Percentiles rank a stretch among this genome's conserved stretches.
Evolutionary conservation across 305 asterid genomes (phyloP).

Genomic region (Fraxinus latifolia): DNA sequence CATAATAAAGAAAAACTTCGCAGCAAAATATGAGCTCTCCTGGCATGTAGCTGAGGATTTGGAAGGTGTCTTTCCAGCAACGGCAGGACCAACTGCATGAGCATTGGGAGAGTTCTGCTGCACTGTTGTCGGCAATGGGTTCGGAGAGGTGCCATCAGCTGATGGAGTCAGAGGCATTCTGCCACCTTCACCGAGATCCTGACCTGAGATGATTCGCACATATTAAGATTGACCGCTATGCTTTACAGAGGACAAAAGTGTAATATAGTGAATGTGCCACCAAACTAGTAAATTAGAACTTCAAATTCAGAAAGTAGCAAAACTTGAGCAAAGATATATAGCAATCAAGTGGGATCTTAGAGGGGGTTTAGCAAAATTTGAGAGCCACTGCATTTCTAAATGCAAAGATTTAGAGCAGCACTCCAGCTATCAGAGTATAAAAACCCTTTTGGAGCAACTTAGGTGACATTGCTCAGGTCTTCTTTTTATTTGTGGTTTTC

Average conservation of each 20-base stretch:
- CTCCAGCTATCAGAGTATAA: background rate
- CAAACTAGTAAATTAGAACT: background rate
- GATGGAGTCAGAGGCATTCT: slow-evolving; percentile 44
- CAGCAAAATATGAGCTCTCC: slow-evolving; percentile 24
- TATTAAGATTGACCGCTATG: slow-evolving; percentile 9
- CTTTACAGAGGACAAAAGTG: background rate
- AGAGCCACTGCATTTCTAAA: background rate
- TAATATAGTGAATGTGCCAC: background rate
- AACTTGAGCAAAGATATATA: background rate
- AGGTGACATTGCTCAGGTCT: background rate
- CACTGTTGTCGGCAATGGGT: slow-evolving; percentile 57
- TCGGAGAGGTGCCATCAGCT: slow-evolving; percentile 50
- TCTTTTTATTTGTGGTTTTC: background rate
- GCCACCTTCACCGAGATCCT: slow-evolving; percentile 43
- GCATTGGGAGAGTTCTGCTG: slow-evolving; percentile 57
- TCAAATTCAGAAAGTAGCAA: background rate
- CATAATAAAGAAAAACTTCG: slow-evolving; percentile 33
- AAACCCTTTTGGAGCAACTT: background rate
- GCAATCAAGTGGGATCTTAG: background rate
- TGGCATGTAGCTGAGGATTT: slow-evolving; percentile 43
- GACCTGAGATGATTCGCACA: slow-evolving; percentile 39
- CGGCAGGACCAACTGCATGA: slow-evolving; percentile 63
- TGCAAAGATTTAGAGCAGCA: background rate
- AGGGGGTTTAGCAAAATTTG: background rate
- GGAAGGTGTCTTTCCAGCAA: slow-evolving; percentile 57